Evolutionary conservation across 2,329 filamentous ascomycete genomes (phyloP).

Genomic region (Penicillium brevicompactum): DNA sequence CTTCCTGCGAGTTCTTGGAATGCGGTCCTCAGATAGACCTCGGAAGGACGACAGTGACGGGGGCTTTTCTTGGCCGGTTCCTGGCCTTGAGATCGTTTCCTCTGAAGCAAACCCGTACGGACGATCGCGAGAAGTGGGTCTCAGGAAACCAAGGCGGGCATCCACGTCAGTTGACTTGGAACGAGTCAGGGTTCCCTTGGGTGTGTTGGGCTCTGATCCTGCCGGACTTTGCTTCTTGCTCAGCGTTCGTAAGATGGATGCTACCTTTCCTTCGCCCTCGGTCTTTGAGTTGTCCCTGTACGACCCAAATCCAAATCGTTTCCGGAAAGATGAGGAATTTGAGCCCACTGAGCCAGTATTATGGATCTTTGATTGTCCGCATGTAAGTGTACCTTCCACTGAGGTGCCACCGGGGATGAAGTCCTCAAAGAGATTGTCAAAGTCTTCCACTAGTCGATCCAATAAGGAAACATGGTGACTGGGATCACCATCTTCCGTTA

Average conservation of each 20-base stretch:
- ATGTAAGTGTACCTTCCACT: conserved; percentile 44
- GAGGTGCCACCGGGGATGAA: conserved; percentile 48
- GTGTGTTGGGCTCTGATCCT: conserved; percentile 67
- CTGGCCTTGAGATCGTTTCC: conserved; percentile 46
- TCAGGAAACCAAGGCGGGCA: conserved; percentile 47
- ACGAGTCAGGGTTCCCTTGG: conserved; percentile 67
- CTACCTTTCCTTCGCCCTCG: conserved; percentile 67
- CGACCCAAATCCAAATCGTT: conserved; percentile 80
- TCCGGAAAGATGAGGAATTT: conserved; percentile 81
- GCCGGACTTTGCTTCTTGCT: conserved; percentile 74
- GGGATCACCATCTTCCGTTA: conserved; percentile 75
- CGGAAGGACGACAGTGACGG: conserved; percentile 54
- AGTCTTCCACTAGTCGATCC: conserved; percentile 86
- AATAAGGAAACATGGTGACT: conserved; percentile 85
- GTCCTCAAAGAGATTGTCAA: conserved; percentile 83
- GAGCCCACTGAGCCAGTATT: conserved; percentile 77
- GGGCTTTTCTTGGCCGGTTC: conserved; percentile 51
- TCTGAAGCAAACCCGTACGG: conserved; percentile 54
- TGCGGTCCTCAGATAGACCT: conserved; percentile 49
- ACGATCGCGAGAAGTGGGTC: conserved; percentile 60
- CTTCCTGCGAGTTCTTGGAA: conserved; percentile 65
- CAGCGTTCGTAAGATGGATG: conserved; percentile 82
- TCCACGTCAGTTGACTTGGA: conserved; percentile 79
- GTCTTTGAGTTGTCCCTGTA: conserved; percentile 78
- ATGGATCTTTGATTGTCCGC: conserved; percentile 63